phyloP scores from a whole-genome alignment of 768 basidiomycete genomes.

The Termitomyces bulborhizus region DNA sequence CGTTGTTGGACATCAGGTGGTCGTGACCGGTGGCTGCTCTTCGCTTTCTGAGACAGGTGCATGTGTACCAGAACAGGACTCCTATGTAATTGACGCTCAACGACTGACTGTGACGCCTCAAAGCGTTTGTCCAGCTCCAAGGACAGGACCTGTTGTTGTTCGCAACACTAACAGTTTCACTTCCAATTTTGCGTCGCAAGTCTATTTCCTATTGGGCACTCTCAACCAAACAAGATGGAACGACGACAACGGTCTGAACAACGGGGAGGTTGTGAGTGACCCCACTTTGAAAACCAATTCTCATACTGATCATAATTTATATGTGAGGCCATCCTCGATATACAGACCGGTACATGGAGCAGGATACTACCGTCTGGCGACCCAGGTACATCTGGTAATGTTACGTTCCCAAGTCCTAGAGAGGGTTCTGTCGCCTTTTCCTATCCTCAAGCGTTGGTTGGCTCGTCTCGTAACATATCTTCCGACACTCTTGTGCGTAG shows the following conservation, averaged over 20 bases:
- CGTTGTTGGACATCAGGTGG: constrained; percentile 45
- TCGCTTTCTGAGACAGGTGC: constrained; percentile 31
- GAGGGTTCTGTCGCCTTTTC: constrained; percentile 66
- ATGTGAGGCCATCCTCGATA: constrained; percentile 61
- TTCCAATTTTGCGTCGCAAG: constrained; percentile 53
- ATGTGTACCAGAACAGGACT: constrained; percentile 50
- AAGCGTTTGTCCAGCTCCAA: constrained; percentile 57
- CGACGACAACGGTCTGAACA: constrained; percentile 51
- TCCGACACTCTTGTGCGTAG: constrained; percentile 59
- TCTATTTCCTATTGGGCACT: constrained; percentile 63
- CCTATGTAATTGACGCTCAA: constrained; percentile 50
- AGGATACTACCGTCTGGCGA: constrained; percentile 73
- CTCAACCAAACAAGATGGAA: constrained; percentile 62
- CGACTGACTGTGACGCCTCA: constrained; percentile 30
- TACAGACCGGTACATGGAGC: constrained; percentile 59
- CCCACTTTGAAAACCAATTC: not conserved
- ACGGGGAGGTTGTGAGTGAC: constrained; percentile 65
- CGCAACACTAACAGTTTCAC: constrained; percentile 56
- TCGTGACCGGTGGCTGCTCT: constrained; percentile 60
- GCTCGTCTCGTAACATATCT: constrained; percentile 35
- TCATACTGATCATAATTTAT: constrained; percentile 5
- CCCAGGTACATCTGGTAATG: constrained; percentile 45
- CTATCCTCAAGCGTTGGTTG: constrained; percentile 48
- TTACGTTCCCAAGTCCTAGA: constrained; percentile 58
- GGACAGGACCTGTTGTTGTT: constrained; percentile 51